Evolutionary conservation across 192 early-diverging fungal genomes (phyloP).

Genomic region (Podila epigama): DNA sequence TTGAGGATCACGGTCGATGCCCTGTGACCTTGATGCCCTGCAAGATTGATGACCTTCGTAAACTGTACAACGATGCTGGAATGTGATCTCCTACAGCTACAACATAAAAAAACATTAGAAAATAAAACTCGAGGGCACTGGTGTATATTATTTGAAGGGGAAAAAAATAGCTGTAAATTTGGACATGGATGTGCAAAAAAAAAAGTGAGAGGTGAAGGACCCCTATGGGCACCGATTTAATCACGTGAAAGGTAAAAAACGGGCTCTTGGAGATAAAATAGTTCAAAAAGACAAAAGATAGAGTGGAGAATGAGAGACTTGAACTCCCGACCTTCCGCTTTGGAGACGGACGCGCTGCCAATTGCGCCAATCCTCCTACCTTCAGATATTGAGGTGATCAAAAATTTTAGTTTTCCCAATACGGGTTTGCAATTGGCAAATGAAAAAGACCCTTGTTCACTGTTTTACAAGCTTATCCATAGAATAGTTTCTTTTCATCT

Average conservation of each 20-base stretch:
- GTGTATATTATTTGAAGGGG: too few relatives aligned
- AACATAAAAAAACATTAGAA: not conserved
- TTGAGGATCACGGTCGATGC: constrained; percentile 75
- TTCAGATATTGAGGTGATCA: not conserved
- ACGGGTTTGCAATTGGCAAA: too few relatives aligned
- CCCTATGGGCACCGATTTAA: too few relatives aligned
- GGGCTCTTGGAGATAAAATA: too few relatives aligned
- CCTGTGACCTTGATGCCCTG: constrained; percentile 77
- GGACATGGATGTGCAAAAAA: too few relatives aligned
- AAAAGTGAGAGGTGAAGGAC: too few relatives aligned
- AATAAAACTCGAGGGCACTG: not conserved
- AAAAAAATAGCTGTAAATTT: too few relatives aligned
- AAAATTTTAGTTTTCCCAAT: not conserved
- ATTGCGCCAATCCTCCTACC: constrained; percentile 29
- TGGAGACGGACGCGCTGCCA: constrained; percentile 36
- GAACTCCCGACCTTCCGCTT: constrained; percentile 37
- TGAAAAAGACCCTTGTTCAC: too few relatives aligned
- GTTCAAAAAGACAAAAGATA: not conserved
- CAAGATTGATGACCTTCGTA: constrained; percentile 65
- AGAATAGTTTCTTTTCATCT: too few relatives aligned
- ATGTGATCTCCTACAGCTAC: constrained; percentile 9
- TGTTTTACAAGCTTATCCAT: too few relatives aligned
- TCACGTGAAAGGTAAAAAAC: too few relatives aligned
- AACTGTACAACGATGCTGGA: constrained; percentile 64
- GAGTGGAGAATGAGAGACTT: constrained; percentile 28